Evolutionary conservation across 257 asterid species (phyloP), one percentile per base, ranked within the genome.

Genomic region (Eustoma russellianum): DNA sequence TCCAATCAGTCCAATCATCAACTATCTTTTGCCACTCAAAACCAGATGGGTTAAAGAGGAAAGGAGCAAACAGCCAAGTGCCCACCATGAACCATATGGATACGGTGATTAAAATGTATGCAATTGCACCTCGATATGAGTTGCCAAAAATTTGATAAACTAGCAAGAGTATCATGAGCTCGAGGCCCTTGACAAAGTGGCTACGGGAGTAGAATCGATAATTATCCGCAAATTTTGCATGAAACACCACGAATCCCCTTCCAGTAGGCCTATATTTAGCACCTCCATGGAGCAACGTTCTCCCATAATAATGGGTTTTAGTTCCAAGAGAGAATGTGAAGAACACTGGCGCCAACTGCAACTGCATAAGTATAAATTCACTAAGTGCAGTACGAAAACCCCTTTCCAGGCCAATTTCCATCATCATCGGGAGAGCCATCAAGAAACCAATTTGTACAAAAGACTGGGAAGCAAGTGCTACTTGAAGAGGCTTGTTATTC

Each of bases 11-110:
- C 96, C 96, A 91, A 60, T 91, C 98, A 61, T 91, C 98, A 49
- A 91, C 94, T 60, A 91, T 91, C 79, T 91, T 91, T 72, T 91
- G 98, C 98, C 98, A 91, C 83, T 87, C 98, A 70, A 91, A 91
- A 55, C 98, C 98, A 45, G 98, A 90, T 48, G 98, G 98, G 62
- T 91, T 91, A 79, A 91, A 91, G 41, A 91, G 94, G 77, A 91
- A 91, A 18, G 96, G 98, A 66, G 96, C 96, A 71, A 83, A 91
- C 38, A 91, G 94, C 98, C 98, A 91, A 38, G 96, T 84, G 52
- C 94, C 98, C 34, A 91, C 98, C 94, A 91, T 80, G 66, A 91
- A 91, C 98, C 98, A 91, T 83, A 91, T 91, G 0, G 98, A 85
- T 16, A 80, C 90, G 6, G 96, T 87, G 62, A 91, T 74, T 30